These are phyloP conservation scores for Aspergillus saccharolyticus DNA, from an alignment of 495 filamentous ascomycete species.

Conservation along the genomic window DNA sequence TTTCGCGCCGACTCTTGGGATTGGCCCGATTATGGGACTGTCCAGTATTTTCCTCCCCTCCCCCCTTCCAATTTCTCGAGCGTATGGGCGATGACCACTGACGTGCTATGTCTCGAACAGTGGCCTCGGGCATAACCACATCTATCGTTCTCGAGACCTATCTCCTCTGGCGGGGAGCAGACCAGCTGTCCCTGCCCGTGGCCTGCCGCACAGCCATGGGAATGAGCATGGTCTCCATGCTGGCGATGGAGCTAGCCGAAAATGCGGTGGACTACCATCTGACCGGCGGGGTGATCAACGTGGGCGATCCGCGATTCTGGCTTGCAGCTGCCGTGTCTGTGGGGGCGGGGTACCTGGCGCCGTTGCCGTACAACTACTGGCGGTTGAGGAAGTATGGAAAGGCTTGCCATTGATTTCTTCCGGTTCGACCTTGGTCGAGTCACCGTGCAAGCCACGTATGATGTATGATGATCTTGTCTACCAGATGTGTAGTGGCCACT, in stretches of 20 bases:
- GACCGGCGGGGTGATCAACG: constrained; percentile 37
- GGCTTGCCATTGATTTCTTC: constrained; percentile 31
- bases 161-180: constrained; percentile 36
- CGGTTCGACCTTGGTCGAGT: too few species aligned
- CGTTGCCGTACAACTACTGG: constrained; percentile 45
- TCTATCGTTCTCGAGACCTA: constrained; percentile 42
- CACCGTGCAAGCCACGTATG: too few species aligned
- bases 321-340: constrained; percentile 32
- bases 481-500: too few species aligned
- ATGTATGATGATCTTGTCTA: too few species aligned
- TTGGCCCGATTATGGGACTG: constrained; percentile 32
- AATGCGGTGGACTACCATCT: constrained; percentile 45
- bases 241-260: constrained; percentile 43
- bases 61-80: too few species aligned
- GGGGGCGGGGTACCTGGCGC: constrained; percentile 38
- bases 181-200: constrained; percentile 32
- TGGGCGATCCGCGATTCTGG: constrained; percentile 34
- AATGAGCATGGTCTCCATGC: constrained; percentile 47
- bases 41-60: constrained; percentile 17
- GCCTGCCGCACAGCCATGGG: constrained; percentile 41
- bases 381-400: constrained; percentile 38
- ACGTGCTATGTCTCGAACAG: too few species aligned
- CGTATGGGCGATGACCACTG: too few species aligned
- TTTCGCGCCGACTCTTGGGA: constrained; percentile 32
- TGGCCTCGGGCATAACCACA: constrained; percentile 39